Evolutionary conservation across 805 yeast genomes (phyloP).

Genomic region (Brettanomyces bruxellensis): DNA sequence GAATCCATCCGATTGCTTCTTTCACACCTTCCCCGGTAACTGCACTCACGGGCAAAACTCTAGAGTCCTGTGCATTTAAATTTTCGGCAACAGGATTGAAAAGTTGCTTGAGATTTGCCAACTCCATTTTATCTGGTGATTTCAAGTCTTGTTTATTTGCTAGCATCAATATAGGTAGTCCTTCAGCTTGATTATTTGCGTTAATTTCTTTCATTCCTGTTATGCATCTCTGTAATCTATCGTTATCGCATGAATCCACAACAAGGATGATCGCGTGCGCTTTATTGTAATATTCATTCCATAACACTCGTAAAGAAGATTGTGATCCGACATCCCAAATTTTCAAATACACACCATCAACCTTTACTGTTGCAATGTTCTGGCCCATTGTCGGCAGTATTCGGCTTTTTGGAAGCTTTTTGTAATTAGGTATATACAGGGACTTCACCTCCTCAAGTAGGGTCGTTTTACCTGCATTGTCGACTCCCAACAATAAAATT

Average conservation of each 20-base stretch:
- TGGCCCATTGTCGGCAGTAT: conserved; percentile 95
- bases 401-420: conserved; percentile 42
- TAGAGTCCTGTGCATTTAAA: conserved; percentile 81
- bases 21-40: conserved; percentile 72
- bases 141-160: conserved; percentile 89
- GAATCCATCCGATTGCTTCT: conserved; percentile 87
- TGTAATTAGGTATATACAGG: conserved; percentile 37
- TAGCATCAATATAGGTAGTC: conserved; percentile 86
- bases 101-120: conserved; percentile 73
- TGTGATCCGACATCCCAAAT: conserved; percentile 99
- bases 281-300: conserved; percentile 78
- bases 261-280: conserved; percentile 91
- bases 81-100: conserved; percentile 76
- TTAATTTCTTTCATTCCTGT: conserved; percentile 52
- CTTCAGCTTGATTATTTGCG: conserved; percentile 52
- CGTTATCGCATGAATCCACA: conserved; percentile 84
- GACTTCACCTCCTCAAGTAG: conserved; percentile 59
- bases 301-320: conserved; percentile 68
- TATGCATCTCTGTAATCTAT: conserved; percentile 74
- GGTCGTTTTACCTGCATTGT: conserved; percentile 94
- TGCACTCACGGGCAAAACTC: conserved; percentile 87
- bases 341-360: conserved; percentile 43
- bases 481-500: conserved; percentile 77
- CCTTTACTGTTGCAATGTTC: conserved; percentile 48
- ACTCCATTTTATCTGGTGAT: conserved; percentile 48